These are phyloP conservation scores for Suillus discolor DNA, from an alignment of 768 basidiomycete genomes.

Conservation along the genomic window DNA sequence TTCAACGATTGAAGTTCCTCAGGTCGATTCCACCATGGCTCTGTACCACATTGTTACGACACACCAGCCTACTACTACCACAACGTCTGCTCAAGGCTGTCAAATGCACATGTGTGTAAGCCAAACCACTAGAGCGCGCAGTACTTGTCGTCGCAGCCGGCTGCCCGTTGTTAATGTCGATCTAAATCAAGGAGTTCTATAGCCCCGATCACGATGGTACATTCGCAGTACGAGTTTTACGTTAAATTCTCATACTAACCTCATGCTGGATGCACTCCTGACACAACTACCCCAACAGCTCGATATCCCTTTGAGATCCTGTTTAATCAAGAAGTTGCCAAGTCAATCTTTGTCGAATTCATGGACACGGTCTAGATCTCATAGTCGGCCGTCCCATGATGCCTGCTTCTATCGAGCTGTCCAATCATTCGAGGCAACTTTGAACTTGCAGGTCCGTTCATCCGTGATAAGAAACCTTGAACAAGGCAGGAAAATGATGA, in stretches of 20 bases:
- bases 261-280: conserved; percentile 60
- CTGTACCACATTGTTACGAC: neutral
- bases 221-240: conserved; percentile 49
- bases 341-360: conserved; percentile 43
- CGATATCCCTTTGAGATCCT: conserved; percentile 72
- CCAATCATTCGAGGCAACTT: conserved; percentile 33
- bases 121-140: conserved; percentile 4
- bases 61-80: neutral
- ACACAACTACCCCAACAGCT: conserved; percentile 61
- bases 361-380: conserved; percentile 37
- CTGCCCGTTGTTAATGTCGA: neutral
- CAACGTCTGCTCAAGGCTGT: conserved; percentile 46
- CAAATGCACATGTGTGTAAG: conserved; percentile 71
- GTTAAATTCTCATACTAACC: conserved; percentile 35
- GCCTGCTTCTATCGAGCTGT: conserved; percentile 33
- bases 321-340: conserved; percentile 44
- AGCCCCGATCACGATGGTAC: conserved; percentile 42
- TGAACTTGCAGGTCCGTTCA: conserved; percentile 30
- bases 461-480: no score
- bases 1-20: conserved; percentile 55
- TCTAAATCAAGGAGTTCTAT: conserved; percentile 10
- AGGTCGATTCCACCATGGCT: conserved; percentile 30
- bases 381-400: conserved; percentile 36
- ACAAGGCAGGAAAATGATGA: conserved; percentile 15
- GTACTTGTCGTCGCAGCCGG: neutral